Evolutionary conservation across 1,284 basidiomycete species (phyloP).

Genomic region (Marasmius tenuissimus): DNA sequence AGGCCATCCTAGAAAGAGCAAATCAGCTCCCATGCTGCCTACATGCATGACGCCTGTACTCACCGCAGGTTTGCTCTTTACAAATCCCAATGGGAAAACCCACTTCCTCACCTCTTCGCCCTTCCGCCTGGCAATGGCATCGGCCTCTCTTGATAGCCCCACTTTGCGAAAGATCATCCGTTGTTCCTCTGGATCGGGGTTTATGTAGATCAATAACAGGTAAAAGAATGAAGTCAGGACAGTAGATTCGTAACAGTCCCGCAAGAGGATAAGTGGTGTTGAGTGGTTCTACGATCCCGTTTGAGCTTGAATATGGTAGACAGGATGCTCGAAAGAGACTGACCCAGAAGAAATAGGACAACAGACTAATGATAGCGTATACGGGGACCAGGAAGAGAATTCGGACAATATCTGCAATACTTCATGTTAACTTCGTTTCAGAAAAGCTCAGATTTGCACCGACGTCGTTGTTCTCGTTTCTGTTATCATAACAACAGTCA

Average conservation of each 20-base stretch:
- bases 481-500: constrained; percentile 23
- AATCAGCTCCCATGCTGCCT: constrained; percentile 1
- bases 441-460: constrained; percentile 13
- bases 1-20: constrained; percentile 51
- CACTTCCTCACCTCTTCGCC: constrained; percentile 57
- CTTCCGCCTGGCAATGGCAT: constrained; percentile 39
- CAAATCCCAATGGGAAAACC: constrained; percentile 68
- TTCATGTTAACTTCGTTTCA: not conserved
- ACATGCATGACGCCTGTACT: constrained; percentile 10
- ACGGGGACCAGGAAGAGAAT: constrained; percentile 81
- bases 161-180: constrained; percentile 58
- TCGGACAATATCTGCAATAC: constrained; percentile 59
- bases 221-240: constrained; percentile 80
- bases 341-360: constrained; percentile 75
- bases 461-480: constrained; percentile 71
- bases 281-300: constrained; percentile 52
- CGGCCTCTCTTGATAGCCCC: constrained; percentile 55
- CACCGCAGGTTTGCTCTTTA: constrained; percentile 63
- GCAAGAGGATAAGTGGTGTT: constrained; percentile 60
- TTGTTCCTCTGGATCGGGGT: constrained; percentile 63
- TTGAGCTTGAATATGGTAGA: constrained; percentile 10
- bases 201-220: constrained; percentile 71
- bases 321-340: constrained; percentile 21
- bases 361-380: constrained; percentile 67
- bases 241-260: constrained; percentile 71